Base-by-base conservation (phyloP, 2,329 filamentous ascomycete genomes). In the Colletotrichum zoysiae region DNA sequence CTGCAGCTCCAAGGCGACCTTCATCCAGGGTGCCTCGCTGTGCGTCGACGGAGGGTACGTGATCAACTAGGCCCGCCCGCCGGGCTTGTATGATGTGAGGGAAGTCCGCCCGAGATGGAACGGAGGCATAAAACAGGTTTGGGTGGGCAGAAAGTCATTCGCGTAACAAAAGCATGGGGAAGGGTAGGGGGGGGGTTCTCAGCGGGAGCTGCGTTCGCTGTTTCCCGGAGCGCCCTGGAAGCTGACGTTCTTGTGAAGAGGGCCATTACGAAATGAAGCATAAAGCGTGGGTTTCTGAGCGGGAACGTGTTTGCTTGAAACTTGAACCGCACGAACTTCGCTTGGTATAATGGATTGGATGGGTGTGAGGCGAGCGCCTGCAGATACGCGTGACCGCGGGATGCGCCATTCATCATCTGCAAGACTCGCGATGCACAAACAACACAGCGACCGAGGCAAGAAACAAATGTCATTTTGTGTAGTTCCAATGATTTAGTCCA, bases 1-100 rank as follows among this genome's bases (percentile, higher is more conserved):
- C 5, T 82, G 81, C 46, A 83, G 82, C 66, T 78, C 81, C 23
- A 85, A 84, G 70, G 82, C 85, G 2, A 82, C 81, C 1, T 86
- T 85, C 68, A 79, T 86, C 16, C 83, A 85, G 58, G 85, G 84
- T 0, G 77, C 81, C 61, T 79, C 81, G 5, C 71, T 86, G 67
- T 80, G 83, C 1, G 82, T 84, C 1, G 84, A 86, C 73, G 84
- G 84, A 2, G 84, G 84, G 1, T 85, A 85, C 30, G 65, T 73
- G 30, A 70, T 70, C 8, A 74, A 73, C 38, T 74, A 72, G 30
- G 48, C 7, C 14, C n/a, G 48, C 7, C 14, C n/a, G 6, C 23
- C 5, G 12, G 16, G 57, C 2, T 11, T 9, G 12, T 5, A 1
- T 16, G n/a, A 42, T 6, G n/a, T 38, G 8, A 40, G 14, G 40